phyloP scores from a whole-genome alignment of 352 stramenopile species.

The Phytophthora hybrid region DNA sequence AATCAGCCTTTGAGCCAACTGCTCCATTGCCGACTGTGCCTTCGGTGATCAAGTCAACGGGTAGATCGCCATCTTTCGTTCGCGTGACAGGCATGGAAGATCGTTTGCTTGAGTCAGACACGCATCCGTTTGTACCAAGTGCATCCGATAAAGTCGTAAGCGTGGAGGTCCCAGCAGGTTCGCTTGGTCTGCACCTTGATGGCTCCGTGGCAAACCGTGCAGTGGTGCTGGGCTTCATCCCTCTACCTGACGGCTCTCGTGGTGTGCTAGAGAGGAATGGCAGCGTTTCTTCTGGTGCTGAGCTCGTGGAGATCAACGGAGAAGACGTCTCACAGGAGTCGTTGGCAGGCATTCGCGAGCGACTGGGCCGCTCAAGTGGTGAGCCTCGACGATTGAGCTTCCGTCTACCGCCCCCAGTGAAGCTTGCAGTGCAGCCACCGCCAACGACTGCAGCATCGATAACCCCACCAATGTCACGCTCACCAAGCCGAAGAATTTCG shows the following conservation, averaged over 20 bases:
- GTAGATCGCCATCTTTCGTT: slow-evolving; percentile 28
- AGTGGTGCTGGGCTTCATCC: slow-evolving; percentile 68
- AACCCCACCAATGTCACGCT: background rate
- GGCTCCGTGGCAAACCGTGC: slow-evolving; percentile 43
- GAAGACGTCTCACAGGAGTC: slow-evolving; percentile 57
- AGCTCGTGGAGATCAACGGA: slow-evolving; percentile 73
- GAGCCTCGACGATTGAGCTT: slow-evolving; percentile 58
- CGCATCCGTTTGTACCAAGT: slow-evolving; percentile 22
- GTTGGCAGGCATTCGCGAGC: slow-evolving; percentile 53
- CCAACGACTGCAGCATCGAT: background rate
- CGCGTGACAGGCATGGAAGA: slow-evolving; percentile 42
- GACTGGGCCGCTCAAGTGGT: slow-evolving; percentile 44
- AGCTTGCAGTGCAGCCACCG: slow-evolving; percentile 2
- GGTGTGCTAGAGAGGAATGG: slow-evolving; percentile 58
- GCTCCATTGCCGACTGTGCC: background rate
- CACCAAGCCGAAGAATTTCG: slow-evolving; percentile 28
- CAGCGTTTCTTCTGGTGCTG: slow-evolving; percentile 46
- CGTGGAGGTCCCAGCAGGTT: slow-evolving; percentile 56
- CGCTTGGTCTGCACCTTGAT: slow-evolving; percentile 70
- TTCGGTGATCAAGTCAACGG: slow-evolving; percentile 5
- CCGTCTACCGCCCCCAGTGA: slow-evolving; percentile 38
- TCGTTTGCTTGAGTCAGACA: background rate
- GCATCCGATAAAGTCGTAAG: slow-evolving; percentile 41
- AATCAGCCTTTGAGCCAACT: background rate
- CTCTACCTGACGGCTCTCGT: slow-evolving; percentile 56